These are phyloP conservation scores for Gynandropsis gynandra DNA, from an alignment of 345 rosid species.

Conservation along the genomic window DNA sequence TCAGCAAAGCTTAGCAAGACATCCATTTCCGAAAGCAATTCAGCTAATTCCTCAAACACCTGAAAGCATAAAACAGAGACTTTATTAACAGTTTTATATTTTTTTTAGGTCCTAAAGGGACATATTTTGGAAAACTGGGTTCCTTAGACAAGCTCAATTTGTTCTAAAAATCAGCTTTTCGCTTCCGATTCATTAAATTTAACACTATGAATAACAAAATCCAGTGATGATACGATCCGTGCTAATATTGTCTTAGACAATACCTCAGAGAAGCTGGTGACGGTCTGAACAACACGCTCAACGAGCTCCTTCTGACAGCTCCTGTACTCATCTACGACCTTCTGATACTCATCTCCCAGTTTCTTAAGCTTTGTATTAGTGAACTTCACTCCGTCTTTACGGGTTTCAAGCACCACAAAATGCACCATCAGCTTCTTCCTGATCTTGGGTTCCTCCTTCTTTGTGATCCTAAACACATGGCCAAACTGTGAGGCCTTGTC, in stretches of 20 bases:
- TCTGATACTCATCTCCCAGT: slow-evolving; percentile 84
- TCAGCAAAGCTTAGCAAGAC: slow-evolving; percentile 96
- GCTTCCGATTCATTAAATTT: no score
- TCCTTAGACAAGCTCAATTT: no score
- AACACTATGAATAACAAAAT: no score
- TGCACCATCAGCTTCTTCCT: slow-evolving; percentile 85
- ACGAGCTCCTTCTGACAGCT: slow-evolving; percentile 76
- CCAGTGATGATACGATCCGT: no score
- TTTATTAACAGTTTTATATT: no score
- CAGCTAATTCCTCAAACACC: slow-evolving; percentile 78
- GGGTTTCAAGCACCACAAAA: slow-evolving; percentile 86
- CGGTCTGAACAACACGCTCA: slow-evolving; percentile 68
- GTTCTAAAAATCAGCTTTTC: no score
- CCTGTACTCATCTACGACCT: slow-evolving; percentile 74
- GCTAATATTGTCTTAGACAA: neutral
- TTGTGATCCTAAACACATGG: slow-evolving; percentile 92
- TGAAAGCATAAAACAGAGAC: slow-evolving; percentile 22
- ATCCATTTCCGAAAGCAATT: slow-evolving; percentile 76
- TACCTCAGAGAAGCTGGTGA: slow-evolving; percentile 90
- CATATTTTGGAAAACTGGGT: no score
- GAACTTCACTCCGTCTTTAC: slow-evolving; percentile 97
- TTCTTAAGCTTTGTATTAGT: slow-evolving; percentile 90
- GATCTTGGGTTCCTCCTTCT: slow-evolving; percentile 97
- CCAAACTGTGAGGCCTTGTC: slow-evolving; percentile 93
- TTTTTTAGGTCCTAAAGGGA: no score